A percentile compares a stretch with the other conserved stretches of the same genome.
Conservation (phyloP, 1,284 basidiomycete genomes). For the Coniferiporia sulphurascens region DNA sequence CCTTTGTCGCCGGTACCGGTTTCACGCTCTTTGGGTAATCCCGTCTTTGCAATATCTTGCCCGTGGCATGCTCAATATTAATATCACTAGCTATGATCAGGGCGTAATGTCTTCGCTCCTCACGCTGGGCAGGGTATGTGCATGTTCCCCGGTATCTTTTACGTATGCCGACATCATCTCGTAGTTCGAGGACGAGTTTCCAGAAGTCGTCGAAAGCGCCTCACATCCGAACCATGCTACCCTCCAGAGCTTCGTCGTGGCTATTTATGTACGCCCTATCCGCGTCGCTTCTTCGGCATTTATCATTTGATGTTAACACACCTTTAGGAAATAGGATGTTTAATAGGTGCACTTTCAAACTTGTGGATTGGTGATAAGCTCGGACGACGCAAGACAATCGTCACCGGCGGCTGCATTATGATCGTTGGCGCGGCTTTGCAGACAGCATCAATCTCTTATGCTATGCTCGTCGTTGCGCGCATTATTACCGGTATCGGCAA, state of each 20-base stretch:
- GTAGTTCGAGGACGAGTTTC: constrained; percentile 49
- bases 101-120: constrained; percentile 61
- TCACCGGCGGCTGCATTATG: constrained; percentile 51
- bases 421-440: constrained; percentile 60
- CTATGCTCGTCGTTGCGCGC: constrained; percentile 57
- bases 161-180: background rate
- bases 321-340: constrained; percentile 47
- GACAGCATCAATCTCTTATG: constrained; percentile 47
- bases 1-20: constrained; percentile 50
- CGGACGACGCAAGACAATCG: constrained; percentile 48
- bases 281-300: too few species aligned
- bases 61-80: background rate
- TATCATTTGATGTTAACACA: background rate
- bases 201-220: constrained; percentile 35
- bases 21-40: constrained; percentile 56
- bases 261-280: constrained; percentile 41
- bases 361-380: constrained; percentile 52
- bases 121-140: constrained; percentile 41
- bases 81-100: constrained; percentile 48
- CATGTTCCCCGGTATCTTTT: background rate
- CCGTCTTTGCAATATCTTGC: background rate
- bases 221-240: constrained; percentile 43
- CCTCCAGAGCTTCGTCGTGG: constrained; percentile 49
- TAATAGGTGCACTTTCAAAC: constrained; percentile 47
- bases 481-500: constrained; percentile 64